Percentiles rank a stretch among this genome's conserved stretches.
phyloP scores from a whole-genome alignment of 768 basidiomycete genomes.

The Panellus pusillus region DNA sequence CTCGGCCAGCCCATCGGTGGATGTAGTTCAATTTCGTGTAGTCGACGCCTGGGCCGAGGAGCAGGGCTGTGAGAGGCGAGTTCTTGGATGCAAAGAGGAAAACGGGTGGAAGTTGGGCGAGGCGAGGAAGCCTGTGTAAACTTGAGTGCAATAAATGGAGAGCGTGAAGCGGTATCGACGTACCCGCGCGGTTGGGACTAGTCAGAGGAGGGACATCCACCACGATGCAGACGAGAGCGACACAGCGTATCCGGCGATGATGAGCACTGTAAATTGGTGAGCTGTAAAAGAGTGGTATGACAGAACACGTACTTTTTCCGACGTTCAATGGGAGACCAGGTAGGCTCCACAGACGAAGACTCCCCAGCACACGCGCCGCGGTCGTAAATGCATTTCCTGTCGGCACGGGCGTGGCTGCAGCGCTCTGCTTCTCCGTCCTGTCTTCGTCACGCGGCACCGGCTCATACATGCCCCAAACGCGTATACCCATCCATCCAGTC shows the following conservation, averaged over 20 bases:
- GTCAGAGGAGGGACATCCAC: constrained; percentile 47
- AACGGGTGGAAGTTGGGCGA: constrained; percentile 48
- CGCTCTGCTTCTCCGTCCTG: constrained; percentile 3
- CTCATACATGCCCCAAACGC: constrained; percentile 6
- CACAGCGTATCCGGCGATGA: constrained; percentile 49
- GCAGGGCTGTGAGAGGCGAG: constrained; percentile 49
- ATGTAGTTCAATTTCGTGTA: constrained; percentile 76
- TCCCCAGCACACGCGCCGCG: not conserved
- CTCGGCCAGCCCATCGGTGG: constrained; percentile 71
- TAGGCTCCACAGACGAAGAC: constrained; percentile 8
- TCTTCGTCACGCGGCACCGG: not conserved
- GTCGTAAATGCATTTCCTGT: not conserved
- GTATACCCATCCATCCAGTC: not conserved
- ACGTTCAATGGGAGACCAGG: constrained; percentile 1
- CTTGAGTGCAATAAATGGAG: not conserved
- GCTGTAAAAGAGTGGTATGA: constrained; percentile 25
- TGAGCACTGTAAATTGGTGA: constrained; percentile 36
- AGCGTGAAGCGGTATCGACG: constrained; percentile 6
- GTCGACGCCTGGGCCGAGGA: constrained; percentile 57
- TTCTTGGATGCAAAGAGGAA: constrained; percentile 56
- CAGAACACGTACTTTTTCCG: constrained; percentile 4
- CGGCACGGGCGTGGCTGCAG: constrained; percentile 1
- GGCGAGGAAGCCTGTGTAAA: constrained; percentile 37
- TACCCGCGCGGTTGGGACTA: constrained; percentile 65
- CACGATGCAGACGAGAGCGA: constrained; percentile 50